phyloP scores from a whole-genome alignment of 1,284 basidiomycete species.

The Naganishia albida region DNA sequence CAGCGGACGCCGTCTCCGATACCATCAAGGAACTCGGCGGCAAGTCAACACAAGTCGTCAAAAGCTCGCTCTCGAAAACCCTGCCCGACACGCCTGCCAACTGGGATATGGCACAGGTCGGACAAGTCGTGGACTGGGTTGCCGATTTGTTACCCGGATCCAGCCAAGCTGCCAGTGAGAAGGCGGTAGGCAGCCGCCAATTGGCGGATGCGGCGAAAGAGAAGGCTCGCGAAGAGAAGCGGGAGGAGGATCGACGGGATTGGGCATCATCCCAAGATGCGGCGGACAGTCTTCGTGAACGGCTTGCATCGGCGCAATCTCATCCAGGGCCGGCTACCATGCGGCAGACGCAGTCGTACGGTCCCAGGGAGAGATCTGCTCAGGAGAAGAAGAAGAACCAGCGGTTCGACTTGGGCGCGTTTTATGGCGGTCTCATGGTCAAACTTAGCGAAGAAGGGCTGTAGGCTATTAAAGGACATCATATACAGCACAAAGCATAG shows the following conservation, averaged over 20 bases:
- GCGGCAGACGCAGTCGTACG: constrained; percentile 29
- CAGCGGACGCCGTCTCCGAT: constrained; percentile 9
- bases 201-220: constrained; percentile 47
- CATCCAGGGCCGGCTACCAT: constrained; percentile 13
- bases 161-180: constrained; percentile 30
- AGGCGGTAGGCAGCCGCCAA: constrained; percentile 43
- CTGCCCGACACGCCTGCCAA: constrained; percentile 18
- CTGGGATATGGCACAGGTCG: constrained; percentile 52
- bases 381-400: constrained; percentile 41
- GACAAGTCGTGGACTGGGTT: constrained; percentile 54
- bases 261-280: background rate
- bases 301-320: constrained; percentile 7
- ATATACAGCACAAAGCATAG: background rate
- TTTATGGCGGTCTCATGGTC: constrained; percentile 54
- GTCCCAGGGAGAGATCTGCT: constrained; percentile 34
- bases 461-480: constrained; percentile 27
- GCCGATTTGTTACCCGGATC: constrained; percentile 48
- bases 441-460: constrained; percentile 52
- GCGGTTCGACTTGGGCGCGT: constrained; percentile 53
- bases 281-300: constrained; percentile 7
- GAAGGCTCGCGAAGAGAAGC: constrained; percentile 39
- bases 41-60: constrained; percentile 19
- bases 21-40: constrained; percentile 26
- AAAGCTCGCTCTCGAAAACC: constrained; percentile 11
- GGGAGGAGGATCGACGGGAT: constrained; percentile 8